Percentiles rank a stretch among this genome's conserved stretches.
phyloP scores from a whole-genome alignment of 495 filamentous ascomycete species.

The Trichoderma erinaceum region DNA sequence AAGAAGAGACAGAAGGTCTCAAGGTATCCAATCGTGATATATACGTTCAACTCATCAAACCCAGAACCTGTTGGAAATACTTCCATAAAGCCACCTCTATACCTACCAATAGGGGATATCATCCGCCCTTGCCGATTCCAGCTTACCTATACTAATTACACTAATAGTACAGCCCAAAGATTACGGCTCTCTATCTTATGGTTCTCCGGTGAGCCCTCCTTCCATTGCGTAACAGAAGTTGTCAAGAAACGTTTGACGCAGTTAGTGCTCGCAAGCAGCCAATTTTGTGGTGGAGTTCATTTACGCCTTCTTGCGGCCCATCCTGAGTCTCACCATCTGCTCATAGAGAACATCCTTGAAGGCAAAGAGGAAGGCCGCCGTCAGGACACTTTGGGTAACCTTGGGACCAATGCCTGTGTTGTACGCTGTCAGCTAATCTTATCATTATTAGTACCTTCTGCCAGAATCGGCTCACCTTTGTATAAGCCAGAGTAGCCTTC shows the following conservation, averaged over 20 bases:
- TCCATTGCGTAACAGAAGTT: background rate
- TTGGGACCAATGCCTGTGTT: slow-evolving; percentile 80
- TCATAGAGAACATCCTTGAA: slow-evolving; percentile 84
- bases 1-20: background rate
- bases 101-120: background rate
- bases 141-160: background rate
- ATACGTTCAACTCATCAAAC: background rate
- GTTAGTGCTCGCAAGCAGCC: background rate
- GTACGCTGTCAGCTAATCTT: slow-evolving; percentile 19
- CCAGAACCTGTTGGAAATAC: background rate
- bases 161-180: slow-evolving; percentile 1
- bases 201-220: background rate
- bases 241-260: background rate
- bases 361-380: slow-evolving; percentile 92
- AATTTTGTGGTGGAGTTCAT: background rate
- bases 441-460: background rate
- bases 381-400: slow-evolving; percentile 91
- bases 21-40: slow-evolving; percentile 5
- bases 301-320: slow-evolving; percentile 16
- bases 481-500: slow-evolving; percentile 89
- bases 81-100: background rate
- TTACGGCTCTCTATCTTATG: background rate
- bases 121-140: background rate
- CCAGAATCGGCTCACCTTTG: slow-evolving; percentile 57
- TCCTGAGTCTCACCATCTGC: slow-evolving; percentile 44